Evolutionary conservation across 345 rosid genomes (phyloP), one percentile per base, ranked within the genome.

Genomic region (Boechera retrofracta): DNA sequence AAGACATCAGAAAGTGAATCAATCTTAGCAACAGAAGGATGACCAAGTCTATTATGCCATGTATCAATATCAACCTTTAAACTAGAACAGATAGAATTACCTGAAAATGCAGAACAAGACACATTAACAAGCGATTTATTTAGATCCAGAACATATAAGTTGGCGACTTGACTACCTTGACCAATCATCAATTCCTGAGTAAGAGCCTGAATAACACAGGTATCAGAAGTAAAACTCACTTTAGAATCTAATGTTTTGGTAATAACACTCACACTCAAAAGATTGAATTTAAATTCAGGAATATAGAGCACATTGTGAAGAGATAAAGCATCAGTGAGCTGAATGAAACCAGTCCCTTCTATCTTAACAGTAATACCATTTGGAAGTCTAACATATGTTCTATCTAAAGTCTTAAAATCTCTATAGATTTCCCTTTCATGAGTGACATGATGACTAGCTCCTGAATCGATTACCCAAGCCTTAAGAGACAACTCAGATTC

Each of bases 1-100:
- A 44, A 2, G 0, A 13, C 0, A 4, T 44, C 48, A 13, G 2
- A 44, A 1, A 44, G 0, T 1, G 49, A 5, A 0, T 13, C 1
- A 4, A 13, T 44, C 2, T 44, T 44, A 44, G 3, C n/a, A 0
- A 13, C 0, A 12, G 48, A 44, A 0, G 48, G 48, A 44, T 44
- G 48, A 0, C 16, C 48, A 13, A 13, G 13, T 1, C 49, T 13
- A 0, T 44, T 44, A 44, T 44, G 49, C 16, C 49, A 64, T 0
- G 13, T 2, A 0, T 4, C 4, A 4, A 26, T 7, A 28, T 64
- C 38, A 6, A 4, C 0, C 21, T 21, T 21, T 21, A 21, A 21
- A 4, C 1, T 1, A 33, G 7, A 4, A 5, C 18, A 45, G 0
- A 45, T 5, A 4, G 44, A 16, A 21, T 21, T 21, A 21, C 21